These are phyloP conservation scores for Pseudozyma thailandica DNA, from an alignment of 1,284 basidiomycete species.

Conservation along the genomic window DNA sequence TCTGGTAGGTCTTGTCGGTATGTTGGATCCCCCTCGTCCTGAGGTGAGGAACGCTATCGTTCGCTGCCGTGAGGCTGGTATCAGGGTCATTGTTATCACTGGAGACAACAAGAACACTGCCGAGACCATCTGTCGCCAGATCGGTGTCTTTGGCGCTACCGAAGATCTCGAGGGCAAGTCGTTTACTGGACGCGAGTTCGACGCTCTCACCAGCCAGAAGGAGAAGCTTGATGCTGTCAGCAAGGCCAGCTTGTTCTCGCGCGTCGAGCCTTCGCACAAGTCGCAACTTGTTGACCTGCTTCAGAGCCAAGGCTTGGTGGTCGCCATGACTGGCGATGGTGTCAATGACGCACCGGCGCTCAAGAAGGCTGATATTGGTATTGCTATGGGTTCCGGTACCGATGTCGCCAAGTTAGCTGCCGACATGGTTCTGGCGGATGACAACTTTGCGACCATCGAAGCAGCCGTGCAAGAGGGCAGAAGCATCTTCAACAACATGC, in stretches of 20 bases:
- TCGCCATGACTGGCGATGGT: slow-evolving; percentile 80
- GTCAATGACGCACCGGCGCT: slow-evolving; percentile 71
- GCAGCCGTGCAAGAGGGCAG: slow-evolving; percentile 82
- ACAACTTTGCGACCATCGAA: slow-evolving; percentile 71
- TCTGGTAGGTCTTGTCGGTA: slow-evolving; percentile 94
- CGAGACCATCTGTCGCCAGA: slow-evolving; percentile 94
- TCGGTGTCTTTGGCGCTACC: slow-evolving; percentile 80
- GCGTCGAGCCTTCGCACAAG: slow-evolving; percentile 96
- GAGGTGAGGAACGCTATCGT: slow-evolving; percentile 88
- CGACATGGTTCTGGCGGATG: slow-evolving; percentile 71
- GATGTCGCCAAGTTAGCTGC: slow-evolving; percentile 70
- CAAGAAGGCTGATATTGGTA: slow-evolving; percentile 69
- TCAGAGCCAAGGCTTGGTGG: slow-evolving; percentile 90
- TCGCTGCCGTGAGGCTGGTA: slow-evolving; percentile 90
- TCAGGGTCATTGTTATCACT: slow-evolving; percentile 95
- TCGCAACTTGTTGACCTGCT: slow-evolving; percentile 91
- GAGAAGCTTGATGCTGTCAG: slow-evolving; percentile 87
- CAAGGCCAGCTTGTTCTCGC: slow-evolving; percentile 86
- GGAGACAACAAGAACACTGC: slow-evolving; percentile 99
- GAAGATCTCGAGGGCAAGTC: slow-evolving; percentile 79
- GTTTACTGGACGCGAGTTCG: slow-evolving; percentile 92
- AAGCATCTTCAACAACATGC: slow-evolving; percentile 98
- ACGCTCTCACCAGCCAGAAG: slow-evolving; percentile 77
- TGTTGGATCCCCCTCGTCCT: slow-evolving; percentile 97
- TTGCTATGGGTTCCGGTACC: slow-evolving; percentile 70